A percentile compares a stretch with the other conserved stretches of the same genome.
Conservation (phyloP, 352 stramenopile genomes). For the Pythium angustatum region DNA sequence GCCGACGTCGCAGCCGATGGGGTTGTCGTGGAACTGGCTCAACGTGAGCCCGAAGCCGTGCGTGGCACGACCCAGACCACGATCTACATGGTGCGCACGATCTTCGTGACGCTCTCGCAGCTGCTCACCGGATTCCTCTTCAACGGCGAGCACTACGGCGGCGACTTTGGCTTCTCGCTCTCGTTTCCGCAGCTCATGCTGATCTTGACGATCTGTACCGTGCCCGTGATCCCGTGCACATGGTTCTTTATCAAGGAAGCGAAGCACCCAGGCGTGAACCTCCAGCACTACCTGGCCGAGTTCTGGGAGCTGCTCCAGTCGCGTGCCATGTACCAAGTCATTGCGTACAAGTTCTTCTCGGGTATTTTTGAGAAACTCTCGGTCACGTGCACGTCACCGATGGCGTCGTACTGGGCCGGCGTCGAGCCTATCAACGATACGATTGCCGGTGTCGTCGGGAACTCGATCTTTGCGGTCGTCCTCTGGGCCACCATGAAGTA, state of each 20-base stretch:
- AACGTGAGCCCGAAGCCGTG: not conserved
- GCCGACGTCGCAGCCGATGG: not conserved
- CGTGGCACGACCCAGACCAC: not conserved
- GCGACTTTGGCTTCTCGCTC: too few species aligned
- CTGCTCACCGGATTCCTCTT: not conserved
- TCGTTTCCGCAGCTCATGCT: too few species aligned
- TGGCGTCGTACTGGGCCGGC: too few species aligned
- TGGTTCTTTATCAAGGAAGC: not conserved
- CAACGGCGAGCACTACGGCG: not conserved
- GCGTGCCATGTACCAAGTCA: too few species aligned
- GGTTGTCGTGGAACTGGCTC: not conserved
- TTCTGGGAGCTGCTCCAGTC: too few species aligned
- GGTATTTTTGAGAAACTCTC: not conserved
- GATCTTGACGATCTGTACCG: too few species aligned
- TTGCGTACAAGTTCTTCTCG: too few species aligned
- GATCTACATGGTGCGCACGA: too few species aligned
- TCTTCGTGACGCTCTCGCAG: not conserved
- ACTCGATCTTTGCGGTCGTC: not conserved
- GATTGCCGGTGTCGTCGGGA: too few species aligned
- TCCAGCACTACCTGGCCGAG: not conserved
- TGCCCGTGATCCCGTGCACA: not conserved
- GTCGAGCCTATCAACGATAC: too few species aligned
- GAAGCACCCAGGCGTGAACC: not conserved
- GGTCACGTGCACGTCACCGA: not conserved
- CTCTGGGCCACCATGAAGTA: constrained; percentile 13